A percentile compares a stretch with the other conserved stretches of the same genome.
These are phyloP conservation scores for Yarrowia sp. DNA, from an alignment of 805 yeast species.

Conservation along the genomic window DNA sequence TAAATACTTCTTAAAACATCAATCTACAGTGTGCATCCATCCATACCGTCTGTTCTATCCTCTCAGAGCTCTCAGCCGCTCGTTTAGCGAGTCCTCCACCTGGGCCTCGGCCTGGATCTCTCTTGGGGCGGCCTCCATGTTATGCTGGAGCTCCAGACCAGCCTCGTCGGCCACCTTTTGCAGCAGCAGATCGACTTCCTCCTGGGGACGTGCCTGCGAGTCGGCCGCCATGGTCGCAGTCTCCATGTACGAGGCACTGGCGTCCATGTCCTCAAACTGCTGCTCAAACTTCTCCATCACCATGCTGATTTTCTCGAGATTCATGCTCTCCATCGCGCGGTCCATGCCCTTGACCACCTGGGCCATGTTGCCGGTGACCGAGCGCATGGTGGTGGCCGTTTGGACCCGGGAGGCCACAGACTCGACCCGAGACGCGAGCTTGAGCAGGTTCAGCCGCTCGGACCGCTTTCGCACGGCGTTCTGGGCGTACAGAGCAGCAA, in stretches of 20 bases:
- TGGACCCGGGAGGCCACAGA: conserved; percentile 96
- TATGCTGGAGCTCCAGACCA: conserved; percentile 89
- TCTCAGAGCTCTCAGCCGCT: conserved; percentile 79
- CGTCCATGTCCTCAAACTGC: conserved; percentile 95
- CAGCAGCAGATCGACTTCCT: conserved; percentile 89
- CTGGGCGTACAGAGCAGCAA: conserved; percentile 92
- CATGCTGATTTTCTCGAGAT: conserved; percentile 86
- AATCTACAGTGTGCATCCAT: no score
- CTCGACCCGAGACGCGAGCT: conserved; percentile 88
- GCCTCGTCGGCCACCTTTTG: conserved; percentile 96
- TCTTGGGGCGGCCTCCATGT: conserved; percentile 59
- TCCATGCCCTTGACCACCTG: conserved; percentile 96
- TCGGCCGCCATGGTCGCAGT: conserved; percentile 86
- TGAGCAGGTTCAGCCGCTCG: conserved; percentile 80
- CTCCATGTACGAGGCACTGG: conserved; percentile 91
- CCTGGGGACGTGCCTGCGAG: conserved; percentile 91
- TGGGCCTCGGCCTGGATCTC: conserved; percentile 60
- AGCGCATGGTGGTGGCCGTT: conserved; percentile 97
- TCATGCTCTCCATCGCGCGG: conserved; percentile 93
- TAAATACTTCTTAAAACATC: no score
- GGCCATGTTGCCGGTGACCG: conserved; percentile 93
- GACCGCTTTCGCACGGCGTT: conserved; percentile 92
- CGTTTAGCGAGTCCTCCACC: conserved; percentile 86
- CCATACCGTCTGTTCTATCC: neutral
- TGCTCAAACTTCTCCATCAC: conserved; percentile 97